These are phyloP conservation scores for Tetrapyrgos nigripes DNA, from an alignment of 1,284 basidiomycete genomes.

Conservation along the genomic window DNA sequence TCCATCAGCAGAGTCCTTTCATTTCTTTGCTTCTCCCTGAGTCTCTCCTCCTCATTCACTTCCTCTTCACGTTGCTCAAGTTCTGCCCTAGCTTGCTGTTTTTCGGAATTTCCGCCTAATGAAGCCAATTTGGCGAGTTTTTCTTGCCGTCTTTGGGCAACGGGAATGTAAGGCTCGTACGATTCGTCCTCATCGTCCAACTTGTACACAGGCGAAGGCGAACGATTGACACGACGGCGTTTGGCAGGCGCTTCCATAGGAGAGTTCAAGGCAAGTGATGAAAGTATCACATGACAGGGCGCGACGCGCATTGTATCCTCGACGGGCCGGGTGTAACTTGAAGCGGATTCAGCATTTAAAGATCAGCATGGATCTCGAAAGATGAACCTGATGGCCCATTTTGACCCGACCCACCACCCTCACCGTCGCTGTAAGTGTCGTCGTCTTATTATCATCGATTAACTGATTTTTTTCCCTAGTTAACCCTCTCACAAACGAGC, in stretches of 20 bases:
- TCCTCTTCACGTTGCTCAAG: constrained; percentile 75
- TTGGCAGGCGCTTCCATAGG: constrained; percentile 41
- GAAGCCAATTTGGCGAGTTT: constrained; percentile 80
- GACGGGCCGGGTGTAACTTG: not conserved
- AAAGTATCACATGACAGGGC: no score
- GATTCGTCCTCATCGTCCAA: constrained; percentile 68
- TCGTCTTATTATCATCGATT: not conserved
- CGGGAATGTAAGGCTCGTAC: constrained; percentile 89
- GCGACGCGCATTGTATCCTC: no score
- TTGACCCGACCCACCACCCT: constrained; percentile 71
- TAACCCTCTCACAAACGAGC: constrained; percentile 82
- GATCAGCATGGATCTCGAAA: not conserved
- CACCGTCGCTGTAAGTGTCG: constrained; percentile 70
- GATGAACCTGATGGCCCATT: constrained; percentile 52
- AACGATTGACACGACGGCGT: constrained; percentile 56
- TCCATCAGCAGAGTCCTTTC: constrained; percentile 88
- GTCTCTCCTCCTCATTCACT: constrained; percentile 77
- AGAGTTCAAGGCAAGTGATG: not conserved
- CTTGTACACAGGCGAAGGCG: constrained; percentile 68
- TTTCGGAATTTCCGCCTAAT: constrained; percentile 61
- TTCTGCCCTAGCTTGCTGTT: constrained; percentile 56
- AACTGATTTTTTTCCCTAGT: constrained; percentile 40
- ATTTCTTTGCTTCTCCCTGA: constrained; percentile 76
- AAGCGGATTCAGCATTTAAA: not conserved
- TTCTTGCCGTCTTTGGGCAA: constrained; percentile 84